Conservation (phyloP, 2,329 filamentous ascomycete species). For the Arthrobotrys sphaeroides region DNA sequence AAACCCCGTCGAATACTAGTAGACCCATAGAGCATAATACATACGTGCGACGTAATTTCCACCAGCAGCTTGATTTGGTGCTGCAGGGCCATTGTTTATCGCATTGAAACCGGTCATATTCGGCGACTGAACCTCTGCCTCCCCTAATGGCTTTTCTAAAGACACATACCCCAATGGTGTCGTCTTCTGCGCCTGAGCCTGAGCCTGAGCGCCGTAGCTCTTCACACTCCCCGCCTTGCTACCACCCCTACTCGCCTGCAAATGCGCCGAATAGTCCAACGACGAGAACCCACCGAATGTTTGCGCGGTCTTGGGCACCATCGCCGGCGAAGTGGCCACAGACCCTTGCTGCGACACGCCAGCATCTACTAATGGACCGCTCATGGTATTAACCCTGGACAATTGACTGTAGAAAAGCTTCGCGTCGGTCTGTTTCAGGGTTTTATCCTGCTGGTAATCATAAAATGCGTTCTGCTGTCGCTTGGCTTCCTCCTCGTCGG, state of each 20-base stretch:
- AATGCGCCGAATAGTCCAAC: conserved; percentile 54
- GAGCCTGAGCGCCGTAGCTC: conserved; percentile 60
- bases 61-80: conserved; percentile 4
- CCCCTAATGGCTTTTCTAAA: conserved; percentile 57
- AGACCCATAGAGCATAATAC: conserved; percentile 8
- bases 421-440: conserved; percentile 91
- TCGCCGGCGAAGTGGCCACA: conserved; percentile 55
- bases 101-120: conserved; percentile 57
- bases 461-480: conserved; percentile 83
- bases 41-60: conserved; percentile 54
- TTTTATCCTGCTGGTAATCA: conserved; percentile 91
- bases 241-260: conserved; percentile 55
- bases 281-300: conserved; percentile 60
- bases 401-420: conserved; percentile 88
- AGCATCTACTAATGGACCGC: conserved; percentile 57
- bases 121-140: conserved; percentile 56
- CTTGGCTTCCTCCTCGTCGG: conserved; percentile 56
- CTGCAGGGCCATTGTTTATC: conserved; percentile 50
- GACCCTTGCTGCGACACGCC: conserved; percentile 24
- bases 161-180: conserved; percentile 60
- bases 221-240: conserved; percentile 61
- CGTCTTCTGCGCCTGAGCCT: conserved; percentile 57
- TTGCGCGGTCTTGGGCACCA: conserved; percentile 62
- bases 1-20: background rate
- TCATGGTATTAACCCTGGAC: conserved; percentile 60